These are phyloP conservation scores for Talaromyces wortmannii DNA, from an alignment of 495 filamentous ascomycete genomes.

Conservation along the genomic window DNA sequence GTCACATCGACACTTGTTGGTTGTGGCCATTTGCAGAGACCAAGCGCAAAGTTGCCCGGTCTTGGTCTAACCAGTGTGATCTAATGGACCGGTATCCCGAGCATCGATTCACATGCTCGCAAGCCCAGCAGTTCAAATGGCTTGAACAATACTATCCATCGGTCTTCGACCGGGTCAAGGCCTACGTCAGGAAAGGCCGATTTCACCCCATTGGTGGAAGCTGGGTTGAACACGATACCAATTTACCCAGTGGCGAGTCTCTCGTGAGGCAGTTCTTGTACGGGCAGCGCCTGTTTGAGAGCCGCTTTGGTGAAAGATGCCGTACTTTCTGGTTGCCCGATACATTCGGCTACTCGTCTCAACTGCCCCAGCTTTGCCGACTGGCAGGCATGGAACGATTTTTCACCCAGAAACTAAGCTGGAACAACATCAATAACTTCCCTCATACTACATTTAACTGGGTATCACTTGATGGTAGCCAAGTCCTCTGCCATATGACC, in stretches of 20 bases:
- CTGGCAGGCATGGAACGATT: slow-evolving; percentile 92
- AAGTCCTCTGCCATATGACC: slow-evolving; percentile 96
- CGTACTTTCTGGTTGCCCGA: slow-evolving; percentile 96
- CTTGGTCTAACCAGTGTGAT: slow-evolving; percentile 93
- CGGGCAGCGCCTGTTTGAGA: slow-evolving; percentile 90
- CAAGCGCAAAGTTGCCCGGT: slow-evolving; percentile 91
- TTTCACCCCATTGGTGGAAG: slow-evolving; percentile 96
- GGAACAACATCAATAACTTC: slow-evolving; percentile 99
- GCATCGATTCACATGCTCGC: slow-evolving; percentile 83
- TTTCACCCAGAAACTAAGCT: slow-evolving; percentile 92
- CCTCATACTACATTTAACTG: slow-evolving; percentile 98
- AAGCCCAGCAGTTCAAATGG: slow-evolving; percentile 98
- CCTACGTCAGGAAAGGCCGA: slow-evolving; percentile 79
- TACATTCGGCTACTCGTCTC: slow-evolving; percentile 93
- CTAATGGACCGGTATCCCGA: slow-evolving; percentile 93
- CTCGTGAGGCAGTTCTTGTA: slow-evolving; percentile 93
- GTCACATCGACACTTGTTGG: slow-evolving; percentile 98
- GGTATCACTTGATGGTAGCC: slow-evolving; percentile 89
- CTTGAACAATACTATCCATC: slow-evolving; percentile 81
- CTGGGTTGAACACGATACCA: slow-evolving; percentile 99
- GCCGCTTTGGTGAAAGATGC: slow-evolving; percentile 81
- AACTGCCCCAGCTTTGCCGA: slow-evolving; percentile 88
- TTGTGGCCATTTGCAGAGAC: slow-evolving; percentile 99
- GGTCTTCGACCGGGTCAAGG: slow-evolving; percentile 82
- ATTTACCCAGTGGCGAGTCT: slow-evolving; percentile 92